Conservation (phyloP, 257 asterid species). For the Jacaranda mimosifolia region DNA sequence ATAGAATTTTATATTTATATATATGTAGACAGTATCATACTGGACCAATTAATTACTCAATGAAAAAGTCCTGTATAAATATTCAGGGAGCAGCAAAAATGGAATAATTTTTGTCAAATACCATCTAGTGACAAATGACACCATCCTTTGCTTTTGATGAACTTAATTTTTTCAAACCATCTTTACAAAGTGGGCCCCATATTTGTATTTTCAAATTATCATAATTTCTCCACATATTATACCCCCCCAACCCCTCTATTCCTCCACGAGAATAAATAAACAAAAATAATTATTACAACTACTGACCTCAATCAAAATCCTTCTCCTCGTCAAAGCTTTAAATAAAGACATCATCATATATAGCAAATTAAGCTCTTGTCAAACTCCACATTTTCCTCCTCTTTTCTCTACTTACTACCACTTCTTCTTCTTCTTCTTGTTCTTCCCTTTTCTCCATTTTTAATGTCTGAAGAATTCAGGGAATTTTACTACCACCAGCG, state of each 20-base stretch:
- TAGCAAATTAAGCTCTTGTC: slow-evolving; percentile 51
- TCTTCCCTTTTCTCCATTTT: background rate
- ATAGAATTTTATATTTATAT: no score
- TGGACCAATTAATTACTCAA: background rate
- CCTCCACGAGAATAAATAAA: background rate
- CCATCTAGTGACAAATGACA: slow-evolving; percentile 49
- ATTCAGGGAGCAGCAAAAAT: slow-evolving; percentile 39
- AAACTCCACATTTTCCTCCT: slow-evolving; percentile 34
- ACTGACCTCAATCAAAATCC: slow-evolving; percentile 51
- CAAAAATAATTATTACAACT: slow-evolving; percentile 11
- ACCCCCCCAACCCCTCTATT: background rate
- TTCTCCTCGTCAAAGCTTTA: slow-evolving; percentile 63
- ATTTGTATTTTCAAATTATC: slow-evolving; percentile 32
- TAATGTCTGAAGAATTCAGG: slow-evolving; percentile 50
- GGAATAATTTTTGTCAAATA: slow-evolving; percentile 34
- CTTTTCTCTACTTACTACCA: background rate
- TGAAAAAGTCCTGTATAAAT: slow-evolving; percentile 29
- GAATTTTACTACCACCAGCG: slow-evolving; percentile 43
- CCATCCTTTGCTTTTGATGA: slow-evolving; percentile 37
- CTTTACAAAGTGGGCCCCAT: slow-evolving; percentile 62
- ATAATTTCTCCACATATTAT: background rate
- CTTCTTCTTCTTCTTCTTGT: background rate
- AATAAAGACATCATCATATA: slow-evolving; percentile 53
- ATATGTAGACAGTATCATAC: no score
- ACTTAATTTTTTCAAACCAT: slow-evolving; percentile 56